phyloP scores from a whole-genome alignment of 331 rosid genomes.

The Erythrophleum ivorense region DNA sequence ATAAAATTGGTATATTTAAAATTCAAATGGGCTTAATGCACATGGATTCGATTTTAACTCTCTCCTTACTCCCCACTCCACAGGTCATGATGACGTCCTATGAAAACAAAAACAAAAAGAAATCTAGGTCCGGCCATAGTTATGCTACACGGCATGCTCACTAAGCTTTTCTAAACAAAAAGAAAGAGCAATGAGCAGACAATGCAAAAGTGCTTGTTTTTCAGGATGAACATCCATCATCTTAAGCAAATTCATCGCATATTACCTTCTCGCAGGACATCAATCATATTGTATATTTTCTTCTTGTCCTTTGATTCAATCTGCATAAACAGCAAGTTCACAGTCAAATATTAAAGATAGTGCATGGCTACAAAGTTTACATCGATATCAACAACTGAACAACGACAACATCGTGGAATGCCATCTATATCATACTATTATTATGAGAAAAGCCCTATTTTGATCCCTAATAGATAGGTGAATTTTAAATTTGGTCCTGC shows the following conservation, averaged over 20 bases:
- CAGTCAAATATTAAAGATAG: background rate
- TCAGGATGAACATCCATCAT: background rate
- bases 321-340: conserved; percentile 46
- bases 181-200: background rate
- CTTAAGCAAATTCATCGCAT: conserved; percentile 52
- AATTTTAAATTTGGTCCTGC: background rate
- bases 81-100: too few relatives aligned
- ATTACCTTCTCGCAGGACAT: conserved; percentile 67
- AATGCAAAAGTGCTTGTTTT: background rate
- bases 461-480: background rate
- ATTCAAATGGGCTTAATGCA: too few relatives aligned
- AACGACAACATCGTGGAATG: background rate
- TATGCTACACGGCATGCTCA: background rate
- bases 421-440: background rate
- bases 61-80: too few relatives aligned
- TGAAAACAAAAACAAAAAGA: too few relatives aligned
- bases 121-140: background rate
- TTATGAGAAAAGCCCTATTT: background rate
- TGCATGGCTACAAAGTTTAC: background rate
- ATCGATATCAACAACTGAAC: background rate
- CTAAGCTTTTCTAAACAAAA: background rate
- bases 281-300: conserved; percentile 64
- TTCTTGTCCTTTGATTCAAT: conserved; percentile 52
- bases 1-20: too few relatives aligned
- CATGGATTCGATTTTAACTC: too few relatives aligned